Evolutionary conservation across 441 rosid genomes (phyloP).

Genomic region (Adansonia madagascariensis): DNA sequence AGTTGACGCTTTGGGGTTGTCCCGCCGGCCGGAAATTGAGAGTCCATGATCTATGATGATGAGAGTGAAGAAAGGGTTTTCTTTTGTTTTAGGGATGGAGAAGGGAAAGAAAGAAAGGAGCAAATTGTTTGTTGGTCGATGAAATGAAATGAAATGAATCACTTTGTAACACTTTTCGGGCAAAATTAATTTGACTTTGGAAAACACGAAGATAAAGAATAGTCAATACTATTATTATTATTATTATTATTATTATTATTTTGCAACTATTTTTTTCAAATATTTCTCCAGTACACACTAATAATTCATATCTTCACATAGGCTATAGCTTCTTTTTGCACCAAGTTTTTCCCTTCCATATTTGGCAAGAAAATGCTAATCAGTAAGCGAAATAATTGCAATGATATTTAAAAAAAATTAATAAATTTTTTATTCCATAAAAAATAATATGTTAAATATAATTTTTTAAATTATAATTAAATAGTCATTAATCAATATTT

Average conservation of each 20-base stretch:
- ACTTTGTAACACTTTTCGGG: background rate
- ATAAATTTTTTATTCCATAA: too few relatives aligned
- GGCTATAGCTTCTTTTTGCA: too few relatives aligned
- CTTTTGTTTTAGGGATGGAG: background rate
- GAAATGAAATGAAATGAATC: slow-evolving; percentile 37
- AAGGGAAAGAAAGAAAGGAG: slow-evolving; percentile 22
- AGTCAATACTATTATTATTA: slow-evolving; percentile 18
- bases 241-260: background rate
- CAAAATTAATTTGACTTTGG: slow-evolving; percentile 16
- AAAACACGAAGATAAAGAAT: background rate
- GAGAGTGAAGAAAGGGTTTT: background rate
- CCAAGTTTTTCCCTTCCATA: too few relatives aligned
- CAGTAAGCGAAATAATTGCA: too few relatives aligned
- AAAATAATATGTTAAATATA: too few relatives aligned
- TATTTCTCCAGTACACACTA: too few relatives aligned
- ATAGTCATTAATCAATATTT: too few relatives aligned
- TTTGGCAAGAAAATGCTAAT: too few relatives aligned
- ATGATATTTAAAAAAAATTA: too few relatives aligned
- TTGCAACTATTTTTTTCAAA: too few relatives aligned
- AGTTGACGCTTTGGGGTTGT: slow-evolving; percentile 39
- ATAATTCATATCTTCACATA: too few relatives aligned
- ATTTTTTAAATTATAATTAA: too few relatives aligned
- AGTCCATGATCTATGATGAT: slow-evolving; percentile 36
- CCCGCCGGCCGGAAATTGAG: slow-evolving; percentile 34
- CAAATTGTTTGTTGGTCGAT: slow-evolving; percentile 26